phyloP scores from a whole-genome alignment of 1,284 basidiomycete species.

The Ceratorhiza oryzae-sativae region DNA sequence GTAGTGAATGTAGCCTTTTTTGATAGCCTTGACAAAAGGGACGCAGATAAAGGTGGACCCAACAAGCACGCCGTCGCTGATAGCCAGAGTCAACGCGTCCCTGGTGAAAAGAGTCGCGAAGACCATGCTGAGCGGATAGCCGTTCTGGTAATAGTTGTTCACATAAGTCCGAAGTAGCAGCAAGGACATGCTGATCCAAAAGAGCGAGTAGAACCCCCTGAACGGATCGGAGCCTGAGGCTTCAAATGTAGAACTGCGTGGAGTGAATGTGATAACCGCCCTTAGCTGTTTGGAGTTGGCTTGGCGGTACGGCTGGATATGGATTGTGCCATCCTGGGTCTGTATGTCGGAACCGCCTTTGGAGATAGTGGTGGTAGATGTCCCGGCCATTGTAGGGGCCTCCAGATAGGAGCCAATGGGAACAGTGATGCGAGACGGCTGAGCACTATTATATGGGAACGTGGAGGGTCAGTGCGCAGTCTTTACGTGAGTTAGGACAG shows the following conservation, averaged over 20 bases:
- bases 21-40: conserved; percentile 80
- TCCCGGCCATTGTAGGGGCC: conserved; percentile 11
- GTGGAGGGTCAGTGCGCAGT: background rate
- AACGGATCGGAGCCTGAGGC: conserved; percentile 81
- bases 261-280: conserved; percentile 82
- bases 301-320: conserved; percentile 70
- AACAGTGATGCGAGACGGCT: conserved; percentile 22
- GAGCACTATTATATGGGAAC: conserved; percentile 19
- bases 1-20: conserved; percentile 80
- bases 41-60: conserved; percentile 76
- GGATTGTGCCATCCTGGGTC: conserved; percentile 53
- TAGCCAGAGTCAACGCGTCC: conserved; percentile 82
- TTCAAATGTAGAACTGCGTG: conserved; percentile 85
- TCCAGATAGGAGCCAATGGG: conserved; percentile 15
- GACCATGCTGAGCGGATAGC: conserved; percentile 77
- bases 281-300: conserved; percentile 72
- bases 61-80: conserved; percentile 86
- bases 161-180: conserved; percentile 81
- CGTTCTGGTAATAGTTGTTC: conserved; percentile 75
- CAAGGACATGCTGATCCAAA: conserved; percentile 77
- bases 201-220: conserved; percentile 92
- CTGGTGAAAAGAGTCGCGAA: conserved; percentile 90
- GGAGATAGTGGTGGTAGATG: conserved; percentile 40
- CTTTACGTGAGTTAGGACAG: background rate
- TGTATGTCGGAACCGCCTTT: conserved; percentile 43